These are phyloP conservation scores for Aspergillus sp. DNA, from an alignment of 2,329 filamentous ascomycete species.

Conservation along the genomic window DNA sequence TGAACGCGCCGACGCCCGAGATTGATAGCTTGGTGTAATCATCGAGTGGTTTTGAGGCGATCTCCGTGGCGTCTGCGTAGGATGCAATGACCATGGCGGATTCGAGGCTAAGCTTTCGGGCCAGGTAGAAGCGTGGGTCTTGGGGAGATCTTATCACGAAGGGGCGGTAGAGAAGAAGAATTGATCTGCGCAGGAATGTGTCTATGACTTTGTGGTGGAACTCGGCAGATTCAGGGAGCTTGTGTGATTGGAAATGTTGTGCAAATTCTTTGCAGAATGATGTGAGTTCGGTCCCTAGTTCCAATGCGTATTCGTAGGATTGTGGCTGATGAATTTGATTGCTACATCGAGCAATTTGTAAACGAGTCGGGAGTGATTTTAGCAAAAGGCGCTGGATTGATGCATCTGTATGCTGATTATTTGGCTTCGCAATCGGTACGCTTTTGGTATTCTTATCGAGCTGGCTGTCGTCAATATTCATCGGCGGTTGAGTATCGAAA, in stretches of 20 bases:
- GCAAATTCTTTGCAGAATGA: conserved; percentile 4
- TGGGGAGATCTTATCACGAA: conserved; percentile 10
- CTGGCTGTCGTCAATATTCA: conserved; percentile 12
- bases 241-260: conserved; percentile 1
- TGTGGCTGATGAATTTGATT: not conserved
- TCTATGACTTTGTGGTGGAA: conserved; percentile 13
- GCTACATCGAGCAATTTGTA: conserved; percentile 3
- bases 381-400: conserved; percentile 10
- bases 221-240: not conserved
- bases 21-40: conserved; percentile 10
- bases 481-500: conserved; percentile 9
- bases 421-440: conserved; percentile 3
- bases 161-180: conserved; percentile 12
- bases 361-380: conserved; percentile 5
- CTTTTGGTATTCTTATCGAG: conserved; percentile 3
- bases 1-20: conserved; percentile 13
- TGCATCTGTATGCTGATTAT: conserved; percentile 4
- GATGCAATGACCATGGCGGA: conserved; percentile 14
- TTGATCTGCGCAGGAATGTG: conserved; percentile 8
- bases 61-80: conserved; percentile 9
- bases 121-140: conserved; percentile 13
- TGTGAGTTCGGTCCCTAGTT: conserved; percentile 5
- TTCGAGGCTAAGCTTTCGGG: conserved; percentile 13
- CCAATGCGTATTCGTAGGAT: not conserved
- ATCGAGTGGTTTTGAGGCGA: conserved; percentile 6